phyloP scores from a whole-genome alignment of 2,329 filamentous ascomycete species.

The Neopestalotiopsis rosae region DNA sequence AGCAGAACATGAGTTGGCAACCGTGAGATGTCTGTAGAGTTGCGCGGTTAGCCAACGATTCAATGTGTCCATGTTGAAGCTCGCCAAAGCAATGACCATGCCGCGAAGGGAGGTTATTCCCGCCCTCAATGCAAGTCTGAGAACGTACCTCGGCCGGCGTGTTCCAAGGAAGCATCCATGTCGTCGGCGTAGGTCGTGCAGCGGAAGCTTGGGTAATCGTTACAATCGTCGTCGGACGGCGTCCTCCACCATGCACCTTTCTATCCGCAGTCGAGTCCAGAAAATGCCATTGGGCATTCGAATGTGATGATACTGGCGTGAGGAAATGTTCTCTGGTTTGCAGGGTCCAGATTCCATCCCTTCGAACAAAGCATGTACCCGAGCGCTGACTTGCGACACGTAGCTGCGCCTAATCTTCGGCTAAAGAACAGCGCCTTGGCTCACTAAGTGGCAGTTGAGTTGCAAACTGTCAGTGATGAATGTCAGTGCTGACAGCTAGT shows the following conservation, averaged over 20 bases:
- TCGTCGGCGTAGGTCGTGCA: slow-evolving; percentile 8
- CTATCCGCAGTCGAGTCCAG: slow-evolving; percentile 12
- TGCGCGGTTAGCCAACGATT: neutral
- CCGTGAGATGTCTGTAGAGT: slow-evolving; percentile 43
- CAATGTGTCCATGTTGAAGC: neutral
- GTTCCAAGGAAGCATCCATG: slow-evolving; percentile 9
- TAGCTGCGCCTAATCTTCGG: slow-evolving; percentile 9
- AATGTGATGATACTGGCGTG: neutral
- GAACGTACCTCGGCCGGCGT: slow-evolving; percentile 8
- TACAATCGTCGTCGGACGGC: neutral
- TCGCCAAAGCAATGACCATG: neutral
- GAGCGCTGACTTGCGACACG: slow-evolving; percentile 11
- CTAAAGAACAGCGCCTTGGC: slow-evolving; percentile 7
- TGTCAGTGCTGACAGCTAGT: neutral
- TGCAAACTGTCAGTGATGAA: neutral
- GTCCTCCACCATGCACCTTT: slow-evolving; percentile 7
- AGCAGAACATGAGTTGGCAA: slow-evolving; percentile 57
- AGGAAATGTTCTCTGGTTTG: neutral
- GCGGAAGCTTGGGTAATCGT: slow-evolving; percentile 3
- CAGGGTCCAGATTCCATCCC: neutral
- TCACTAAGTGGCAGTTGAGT: neutral
- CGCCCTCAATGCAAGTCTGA: neutral
- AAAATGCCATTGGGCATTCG: slow-evolving; percentile 7
- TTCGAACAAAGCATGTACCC: neutral
- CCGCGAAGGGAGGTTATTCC: neutral